Conservation (phyloP, 192 early-diverging fungal species). For the Phlyctochytrium arcticum region DNA sequence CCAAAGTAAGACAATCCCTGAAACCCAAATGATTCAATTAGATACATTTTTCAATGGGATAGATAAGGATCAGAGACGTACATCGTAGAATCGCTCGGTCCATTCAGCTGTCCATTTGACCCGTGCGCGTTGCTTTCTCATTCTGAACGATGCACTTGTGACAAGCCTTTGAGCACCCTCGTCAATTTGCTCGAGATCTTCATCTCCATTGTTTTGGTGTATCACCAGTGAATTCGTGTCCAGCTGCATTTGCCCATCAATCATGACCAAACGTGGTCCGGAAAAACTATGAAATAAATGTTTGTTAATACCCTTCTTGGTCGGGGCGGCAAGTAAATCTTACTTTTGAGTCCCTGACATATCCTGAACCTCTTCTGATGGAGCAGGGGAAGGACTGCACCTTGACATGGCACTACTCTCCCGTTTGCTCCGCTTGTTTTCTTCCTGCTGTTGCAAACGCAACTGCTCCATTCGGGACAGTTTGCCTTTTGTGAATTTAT, state of each 20-base stretch:
- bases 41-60: not conserved
- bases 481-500: slow-evolving; percentile 18
- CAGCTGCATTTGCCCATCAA: slow-evolving; percentile 6
- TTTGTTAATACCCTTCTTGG: too few species aligned
- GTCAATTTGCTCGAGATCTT: slow-evolving; percentile 25
- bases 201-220: not conserved
- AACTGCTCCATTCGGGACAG: slow-evolving; percentile 16
- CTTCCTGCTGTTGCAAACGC: not conserved
- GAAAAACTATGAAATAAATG: not conserved
- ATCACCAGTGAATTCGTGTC: slow-evolving; percentile 21
- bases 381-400: slow-evolving; percentile 6
- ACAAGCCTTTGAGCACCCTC: slow-evolving; percentile 26
- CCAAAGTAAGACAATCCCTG: slow-evolving; percentile 35
- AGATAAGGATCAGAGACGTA: not conserved
- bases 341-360: not conserved
- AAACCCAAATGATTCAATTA: not conserved
- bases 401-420: slow-evolving; percentile 5
- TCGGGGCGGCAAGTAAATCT: not conserved
- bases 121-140: slow-evolving; percentile 5
- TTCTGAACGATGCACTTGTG: slow-evolving; percentile 21
- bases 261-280: slow-evolving; percentile 10
- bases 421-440: slow-evolving; percentile 7
- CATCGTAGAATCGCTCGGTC: slow-evolving; percentile 30
- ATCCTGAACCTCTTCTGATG: not conserved
- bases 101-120: slow-evolving; percentile 23